phyloP scores from a whole-genome alignment of 1,139 yeast genomes.

The Yamadazyma dendronema region DNA sequence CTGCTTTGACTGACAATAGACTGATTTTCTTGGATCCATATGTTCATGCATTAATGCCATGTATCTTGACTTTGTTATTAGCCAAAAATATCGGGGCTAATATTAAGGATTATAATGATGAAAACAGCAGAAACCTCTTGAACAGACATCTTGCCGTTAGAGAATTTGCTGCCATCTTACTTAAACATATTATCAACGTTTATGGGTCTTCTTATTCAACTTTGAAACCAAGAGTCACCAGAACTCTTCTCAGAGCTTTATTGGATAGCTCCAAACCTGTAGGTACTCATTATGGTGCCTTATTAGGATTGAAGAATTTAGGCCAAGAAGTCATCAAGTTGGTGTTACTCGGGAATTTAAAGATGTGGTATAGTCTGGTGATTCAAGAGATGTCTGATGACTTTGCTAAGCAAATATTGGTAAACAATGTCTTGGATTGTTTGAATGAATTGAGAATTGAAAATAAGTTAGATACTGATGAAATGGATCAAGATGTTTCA shows the following conservation, averaged over 20 bases:
- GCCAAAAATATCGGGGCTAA: constrained; percentile 85
- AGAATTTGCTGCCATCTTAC: constrained; percentile 82
- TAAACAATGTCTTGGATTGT: constrained; percentile 54
- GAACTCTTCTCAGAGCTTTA: constrained; percentile 88
- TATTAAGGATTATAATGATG: constrained; percentile 32
- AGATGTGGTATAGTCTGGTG: constrained; percentile 72
- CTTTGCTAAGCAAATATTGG: constrained; percentile 45
- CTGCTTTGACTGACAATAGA: constrained; percentile 79
- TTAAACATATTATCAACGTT: constrained; percentile 71
- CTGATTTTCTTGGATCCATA: constrained; percentile 93
- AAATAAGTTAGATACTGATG: constrained; percentile 25
- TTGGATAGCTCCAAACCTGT: constrained; percentile 74
- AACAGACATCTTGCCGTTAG: constrained; percentile 63
- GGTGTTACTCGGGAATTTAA: constrained; percentile 77
- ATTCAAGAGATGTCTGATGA: constrained; percentile 37
- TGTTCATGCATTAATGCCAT: constrained; percentile 95
- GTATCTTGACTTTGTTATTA: constrained; percentile 80
- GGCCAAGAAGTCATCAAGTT: constrained; percentile 90
- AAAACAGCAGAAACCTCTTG: constrained; percentile 28
- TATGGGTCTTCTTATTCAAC: constrained; percentile 89
- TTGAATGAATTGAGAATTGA: constrained; percentile 45
- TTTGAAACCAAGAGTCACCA: constrained; percentile 87
- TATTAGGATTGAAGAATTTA: constrained; percentile 76
- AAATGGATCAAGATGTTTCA: constrained; percentile 33
- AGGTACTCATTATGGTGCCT: constrained; percentile 92